Evolutionary conservation across 2,329 filamentous ascomycete species (phyloP), one percentile per base, ranked within the genome.

Genomic region (Trichoderma gracile): DNA sequence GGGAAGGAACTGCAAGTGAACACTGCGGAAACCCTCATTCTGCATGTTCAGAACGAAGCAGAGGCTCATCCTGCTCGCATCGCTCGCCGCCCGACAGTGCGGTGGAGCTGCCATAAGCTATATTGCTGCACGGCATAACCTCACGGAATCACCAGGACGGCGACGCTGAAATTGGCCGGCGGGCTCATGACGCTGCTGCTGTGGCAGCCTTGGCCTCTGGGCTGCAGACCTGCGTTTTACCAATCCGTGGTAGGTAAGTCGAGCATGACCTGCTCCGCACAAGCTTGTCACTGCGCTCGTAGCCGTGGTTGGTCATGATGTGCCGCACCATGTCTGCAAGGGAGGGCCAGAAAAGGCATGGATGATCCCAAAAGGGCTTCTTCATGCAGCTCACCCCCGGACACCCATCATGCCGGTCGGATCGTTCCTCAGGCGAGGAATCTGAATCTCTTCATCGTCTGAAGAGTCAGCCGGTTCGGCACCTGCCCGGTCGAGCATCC

Each of bases 371-470:
- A 14, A 38, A 38, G 12, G 12, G 33, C 33, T 38, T 38, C 12
- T 1, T 30, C 5, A 15, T n/a, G 27, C 30, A 21, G 15, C 46
- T 66, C 64, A 66, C 3, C 64, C 64, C 3, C 64, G 42, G n/a
- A 66, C 69, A 30, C 68, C 73, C 73, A 75, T 73, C 47, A 71
- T 70, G 33, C 73, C 67, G 1, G 73, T 68, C 21, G 72, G 71
- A 60, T 72, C 72, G 46, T 69, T 72, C 62, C 67, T 72, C 47
- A 69, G 72, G 59, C 68, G 67, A 0, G 82, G 82, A 7, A 86
- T 75, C 57, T 80, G 75, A 63, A 87, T 87, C 70, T 86, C 84
- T 38, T 81, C 81, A 33, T 86, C 84, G 17, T 85, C 85, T 50
- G 85, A 84, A 19, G 83, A 85, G 63, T 82, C 82, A n/a, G 76